Conservation (phyloP, 306 rosid species). For the Pyrus betulifolia region DNA sequence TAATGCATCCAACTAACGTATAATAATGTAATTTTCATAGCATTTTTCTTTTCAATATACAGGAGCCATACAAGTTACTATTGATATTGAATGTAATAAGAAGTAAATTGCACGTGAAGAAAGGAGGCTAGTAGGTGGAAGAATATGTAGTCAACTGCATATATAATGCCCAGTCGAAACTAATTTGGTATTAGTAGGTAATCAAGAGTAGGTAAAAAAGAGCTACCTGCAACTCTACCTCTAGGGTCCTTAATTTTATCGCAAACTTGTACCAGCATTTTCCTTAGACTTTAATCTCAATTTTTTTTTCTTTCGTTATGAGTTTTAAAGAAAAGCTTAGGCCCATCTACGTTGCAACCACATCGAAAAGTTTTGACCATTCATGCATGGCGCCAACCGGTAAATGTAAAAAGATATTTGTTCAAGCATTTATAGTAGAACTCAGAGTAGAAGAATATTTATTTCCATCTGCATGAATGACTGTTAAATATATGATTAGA, state of each 20-base stretch:
- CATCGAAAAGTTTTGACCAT: no score
- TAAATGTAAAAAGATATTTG: background rate
- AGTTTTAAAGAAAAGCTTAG: background rate
- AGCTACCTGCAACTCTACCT: background rate
- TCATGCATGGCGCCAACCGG: no score
- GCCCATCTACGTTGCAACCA: background rate
- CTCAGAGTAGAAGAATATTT: background rate
- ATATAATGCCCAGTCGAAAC: constrained; percentile 34
- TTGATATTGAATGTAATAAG: background rate
- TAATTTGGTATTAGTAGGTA: constrained; percentile 10
- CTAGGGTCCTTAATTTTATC: background rate
- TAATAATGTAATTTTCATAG: background rate
- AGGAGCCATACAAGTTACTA: background rate
- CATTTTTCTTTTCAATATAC: background rate
- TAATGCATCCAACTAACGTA: no score
- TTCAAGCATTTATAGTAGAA: no score
- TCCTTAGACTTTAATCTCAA: background rate
- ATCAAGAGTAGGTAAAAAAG: constrained; percentile 18
- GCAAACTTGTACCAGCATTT: background rate
- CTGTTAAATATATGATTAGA: no score
- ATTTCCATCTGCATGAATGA: background rate
- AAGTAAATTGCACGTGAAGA: background rate
- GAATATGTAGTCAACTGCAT: background rate
- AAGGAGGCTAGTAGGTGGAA: background rate
- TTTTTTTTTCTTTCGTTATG: background rate